phyloP scores from a whole-genome alignment of 1,284 basidiomycete genomes.

The Vanrija humicola region DNA sequence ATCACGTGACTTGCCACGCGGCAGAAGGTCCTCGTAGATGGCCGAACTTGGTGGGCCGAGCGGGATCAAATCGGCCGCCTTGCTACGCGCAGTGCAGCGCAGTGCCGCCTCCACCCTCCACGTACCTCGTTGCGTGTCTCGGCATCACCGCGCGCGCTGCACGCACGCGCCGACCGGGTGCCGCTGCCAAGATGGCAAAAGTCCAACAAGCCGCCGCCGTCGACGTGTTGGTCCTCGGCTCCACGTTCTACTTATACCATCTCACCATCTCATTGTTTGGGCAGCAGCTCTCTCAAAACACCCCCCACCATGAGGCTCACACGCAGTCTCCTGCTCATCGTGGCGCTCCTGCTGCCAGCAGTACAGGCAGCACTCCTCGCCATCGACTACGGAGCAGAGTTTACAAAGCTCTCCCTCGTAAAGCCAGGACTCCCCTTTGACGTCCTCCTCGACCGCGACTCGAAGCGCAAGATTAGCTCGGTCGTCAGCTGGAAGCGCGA shows the following conservation, averaged over 20 bases:
- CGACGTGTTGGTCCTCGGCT: neutral
- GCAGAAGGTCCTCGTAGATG: too few species aligned
- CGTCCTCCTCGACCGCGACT: conserved; percentile 91
- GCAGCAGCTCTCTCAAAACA: neutral
- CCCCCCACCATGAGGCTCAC: conserved; percentile 19
- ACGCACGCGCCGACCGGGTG: too few species aligned
- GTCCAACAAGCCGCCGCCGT: too few species aligned
- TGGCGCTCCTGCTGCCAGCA: conserved; percentile 36
- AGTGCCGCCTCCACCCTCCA: neutral
- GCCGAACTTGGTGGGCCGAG: too few species aligned
- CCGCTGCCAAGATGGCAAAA: too few species aligned
- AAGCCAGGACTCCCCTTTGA: conserved; percentile 96
- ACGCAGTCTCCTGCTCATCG: conserved; percentile 17
- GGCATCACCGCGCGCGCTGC: too few species aligned
- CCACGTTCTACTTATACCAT: neutral
- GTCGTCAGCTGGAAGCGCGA: conserved; percentile 81
- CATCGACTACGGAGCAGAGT: conserved; percentile 94
- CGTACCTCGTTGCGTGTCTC: too few species aligned
- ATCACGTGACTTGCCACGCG: too few species aligned
- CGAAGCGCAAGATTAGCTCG: conserved; percentile 90
- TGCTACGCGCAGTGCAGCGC: neutral
- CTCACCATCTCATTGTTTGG: neutral
- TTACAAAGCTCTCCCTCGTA: conserved; percentile 92
- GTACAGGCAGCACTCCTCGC: conserved; percentile 62
- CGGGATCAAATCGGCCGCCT: too few species aligned